These are phyloP conservation scores for Tilletia caries DNA, from an alignment of 1,284 basidiomycete species.

Conservation along the genomic window DNA sequence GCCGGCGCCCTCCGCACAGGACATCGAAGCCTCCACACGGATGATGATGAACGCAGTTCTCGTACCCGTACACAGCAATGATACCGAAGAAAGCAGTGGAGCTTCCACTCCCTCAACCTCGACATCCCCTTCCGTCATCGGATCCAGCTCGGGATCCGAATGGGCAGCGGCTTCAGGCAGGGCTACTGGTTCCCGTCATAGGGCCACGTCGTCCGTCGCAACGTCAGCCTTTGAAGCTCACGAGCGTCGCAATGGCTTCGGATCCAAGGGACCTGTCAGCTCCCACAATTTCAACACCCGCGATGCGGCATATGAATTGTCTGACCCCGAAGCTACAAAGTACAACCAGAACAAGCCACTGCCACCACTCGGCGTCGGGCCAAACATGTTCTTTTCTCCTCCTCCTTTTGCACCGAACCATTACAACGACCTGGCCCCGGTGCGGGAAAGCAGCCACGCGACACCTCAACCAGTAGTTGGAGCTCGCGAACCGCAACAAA, in stretches of 20 bases:
- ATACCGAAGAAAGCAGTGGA: background rate
- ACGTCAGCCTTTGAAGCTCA: background rate
- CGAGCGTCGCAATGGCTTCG: background rate
- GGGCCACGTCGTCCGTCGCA: background rate
- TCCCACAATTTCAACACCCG: too few species aligned
- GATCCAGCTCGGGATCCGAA: background rate
- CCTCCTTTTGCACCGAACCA: background rate
- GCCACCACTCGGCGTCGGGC: background rate
- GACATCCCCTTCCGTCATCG: background rate
- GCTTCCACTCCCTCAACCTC: background rate
- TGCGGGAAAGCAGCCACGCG: background rate
- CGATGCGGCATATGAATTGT: too few species aligned
- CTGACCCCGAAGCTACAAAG: too few species aligned
- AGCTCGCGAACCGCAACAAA: too few species aligned
- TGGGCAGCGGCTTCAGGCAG: background rate
- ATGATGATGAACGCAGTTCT: background rate
- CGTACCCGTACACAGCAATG: background rate
- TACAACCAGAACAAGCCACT: slow-evolving; percentile 8
- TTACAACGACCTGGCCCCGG: background rate
- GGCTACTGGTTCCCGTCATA: background rate
- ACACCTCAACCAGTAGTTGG: slow-evolving; percentile 4
- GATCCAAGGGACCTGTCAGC: too few species aligned
- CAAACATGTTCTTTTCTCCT: background rate
- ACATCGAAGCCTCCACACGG: background rate
- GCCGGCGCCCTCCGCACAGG: background rate